Base-by-base conservation (phyloP, 2,329 filamentous ascomycete genomes). In the Colletotrichum nymphaeae region DNA sequence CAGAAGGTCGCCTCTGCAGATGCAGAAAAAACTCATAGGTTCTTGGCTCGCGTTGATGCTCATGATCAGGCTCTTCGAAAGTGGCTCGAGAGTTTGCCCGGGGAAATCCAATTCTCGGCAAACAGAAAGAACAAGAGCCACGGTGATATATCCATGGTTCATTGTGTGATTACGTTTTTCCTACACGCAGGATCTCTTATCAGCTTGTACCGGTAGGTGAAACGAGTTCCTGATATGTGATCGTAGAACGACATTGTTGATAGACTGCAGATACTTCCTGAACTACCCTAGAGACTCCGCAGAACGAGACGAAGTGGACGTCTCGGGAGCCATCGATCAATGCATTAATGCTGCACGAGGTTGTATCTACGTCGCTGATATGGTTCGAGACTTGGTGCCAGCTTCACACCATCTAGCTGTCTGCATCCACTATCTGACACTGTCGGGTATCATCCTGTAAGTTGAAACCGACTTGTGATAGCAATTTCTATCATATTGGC, bases 101-200 rank as follows among this genome's bases (percentile, higher is more conserved):
- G 79, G 49, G 70, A 75, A 4, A 77, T 80, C 16, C 77, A 78
- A 2, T 79, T 79, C 52, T 80, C 78, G 1, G 77, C 76, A 24
- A 76, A 76, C 49, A 68, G 53, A 3, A n/a, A 70, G 16, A 69
- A 72, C 9, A 65, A 58, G 32, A 55, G 55, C 6, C 24, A 57
- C 12, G 74, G 74, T 1, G 71, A 74, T 5, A 69, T 75, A 7
- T 69, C 76, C n/a, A 73, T 79, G 30, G 75, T 77, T 19, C 79
- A 79, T 77, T 77, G 78, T 67, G 77, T 79, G 4, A 78, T 80
- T 16, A 73, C 78, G 22, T 80, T 79, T 60, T 78, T 80, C 9
- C 56, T 79, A 14, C 79, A 79, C 67, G 76, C 78, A 2, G 78
- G 78, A 1, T 78, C 76, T 4, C 72, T 80, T 0, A 57, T 80